phyloP scores from a whole-genome alignment of 2,329 filamentous ascomycete species.

The Raffaelea arxii region DNA sequence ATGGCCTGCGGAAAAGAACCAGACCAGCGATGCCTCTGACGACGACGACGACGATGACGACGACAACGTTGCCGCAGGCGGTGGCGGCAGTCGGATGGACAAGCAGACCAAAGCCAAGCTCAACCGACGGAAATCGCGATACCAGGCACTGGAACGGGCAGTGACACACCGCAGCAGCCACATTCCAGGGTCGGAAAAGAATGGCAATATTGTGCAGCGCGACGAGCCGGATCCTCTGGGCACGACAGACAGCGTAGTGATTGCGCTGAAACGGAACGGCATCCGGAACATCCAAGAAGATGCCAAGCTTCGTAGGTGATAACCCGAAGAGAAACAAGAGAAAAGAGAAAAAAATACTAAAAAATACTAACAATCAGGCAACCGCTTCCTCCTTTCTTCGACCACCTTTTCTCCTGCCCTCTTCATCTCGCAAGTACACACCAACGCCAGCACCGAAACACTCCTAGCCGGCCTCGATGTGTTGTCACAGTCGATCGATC shows the following conservation, averaged over 20 bases:
- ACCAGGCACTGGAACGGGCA: slow-evolving; percentile 71
- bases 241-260: slow-evolving; percentile 76
- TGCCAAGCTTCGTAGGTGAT: slow-evolving; percentile 58
- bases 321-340: no score
- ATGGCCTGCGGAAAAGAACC: slow-evolving; percentile 79
- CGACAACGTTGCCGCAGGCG: no score
- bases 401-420: slow-evolving; percentile 89
- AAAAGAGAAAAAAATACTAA: no score
- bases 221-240: slow-evolving; percentile 92
- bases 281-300: slow-evolving; percentile 73
- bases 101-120: slow-evolving; percentile 34
- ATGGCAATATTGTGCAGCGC: slow-evolving; percentile 69
- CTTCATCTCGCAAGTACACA: slow-evolving; percentile 88
- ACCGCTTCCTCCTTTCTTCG: slow-evolving; percentile 89
- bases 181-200: slow-evolving; percentile 52
- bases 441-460: slow-evolving; percentile 70
- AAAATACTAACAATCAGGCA: no score
- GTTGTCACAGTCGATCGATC: slow-evolving; percentile 85
- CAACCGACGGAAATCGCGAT: slow-evolving; percentile 63
- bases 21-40: slow-evolving; percentile 50
- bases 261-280: slow-evolving; percentile 65
- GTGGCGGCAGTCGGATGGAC: slow-evolving; percentile 37
- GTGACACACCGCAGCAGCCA: slow-evolving; percentile 59
- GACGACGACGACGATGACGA: slow-evolving; percentile 34
- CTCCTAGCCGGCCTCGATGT: slow-evolving; percentile 75